Percentiles rank a stretch among this genome's conserved stretches.
Evolutionary conservation across 2,329 filamentous ascomycete species (phyloP).

Genomic region (Lachnellula cervina): DNA sequence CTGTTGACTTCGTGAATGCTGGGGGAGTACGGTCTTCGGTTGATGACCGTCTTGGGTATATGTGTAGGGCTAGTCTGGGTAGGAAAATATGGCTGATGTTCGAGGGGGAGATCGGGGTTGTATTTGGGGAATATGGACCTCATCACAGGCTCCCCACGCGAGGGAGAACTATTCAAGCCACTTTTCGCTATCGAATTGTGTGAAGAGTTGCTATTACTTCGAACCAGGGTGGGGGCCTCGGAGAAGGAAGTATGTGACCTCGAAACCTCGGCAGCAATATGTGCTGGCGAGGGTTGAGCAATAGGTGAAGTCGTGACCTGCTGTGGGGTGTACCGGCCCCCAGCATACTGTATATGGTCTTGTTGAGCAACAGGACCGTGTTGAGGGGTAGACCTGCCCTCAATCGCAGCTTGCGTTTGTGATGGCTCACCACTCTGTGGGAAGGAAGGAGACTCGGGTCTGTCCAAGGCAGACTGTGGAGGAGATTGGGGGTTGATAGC

Average conservation of each 20-base stretch:
- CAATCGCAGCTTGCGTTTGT: conserved; percentile 12
- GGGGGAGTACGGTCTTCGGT: conserved; percentile 55
- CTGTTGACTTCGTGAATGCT: conserved; percentile 19
- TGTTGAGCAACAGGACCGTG: conserved; percentile 1
- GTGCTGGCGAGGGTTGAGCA: conserved; percentile 23
- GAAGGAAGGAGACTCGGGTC: conserved; percentile 22
- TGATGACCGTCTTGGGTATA: conserved; percentile 61
- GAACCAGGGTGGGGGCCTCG: conserved; percentile 45
- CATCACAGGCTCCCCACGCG: conserved; percentile 40
- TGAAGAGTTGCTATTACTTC: conserved; percentile 45
- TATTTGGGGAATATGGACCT: conserved; percentile 74
- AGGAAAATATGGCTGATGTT: conserved; percentile 66
- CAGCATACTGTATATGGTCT: background rate
- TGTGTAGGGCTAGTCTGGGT: conserved; percentile 59
- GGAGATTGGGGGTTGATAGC: conserved; percentile 19
- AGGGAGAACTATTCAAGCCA: conserved; percentile 32
- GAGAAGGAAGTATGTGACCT: conserved; percentile 49
- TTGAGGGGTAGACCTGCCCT: conserved; percentile 9
- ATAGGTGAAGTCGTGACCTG: conserved; percentile 12
- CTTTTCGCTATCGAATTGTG: conserved; percentile 53
- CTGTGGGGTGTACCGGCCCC: background rate
- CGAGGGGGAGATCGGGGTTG: conserved; percentile 60
- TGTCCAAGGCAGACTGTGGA: conserved; percentile 19
- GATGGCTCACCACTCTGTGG: conserved; percentile 8
- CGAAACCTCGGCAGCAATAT: conserved; percentile 27